These are phyloP conservation scores for Coprinopsis marcescibilis DNA, from an alignment of 768 basidiomycete species.

Conservation along the genomic window DNA sequence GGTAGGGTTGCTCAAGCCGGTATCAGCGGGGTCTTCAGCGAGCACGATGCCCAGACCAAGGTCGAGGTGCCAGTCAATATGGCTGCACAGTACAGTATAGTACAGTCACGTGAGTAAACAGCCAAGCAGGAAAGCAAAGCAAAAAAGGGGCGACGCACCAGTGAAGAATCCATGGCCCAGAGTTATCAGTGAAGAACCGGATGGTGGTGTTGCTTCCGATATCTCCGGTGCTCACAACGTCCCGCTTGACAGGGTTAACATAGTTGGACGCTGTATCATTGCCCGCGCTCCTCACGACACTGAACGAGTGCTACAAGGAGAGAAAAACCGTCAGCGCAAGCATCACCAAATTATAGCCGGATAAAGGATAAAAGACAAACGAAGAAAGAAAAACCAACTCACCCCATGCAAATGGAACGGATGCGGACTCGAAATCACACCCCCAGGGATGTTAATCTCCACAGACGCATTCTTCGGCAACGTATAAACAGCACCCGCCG, in stretches of 20 bases:
- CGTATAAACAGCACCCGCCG: constrained; percentile 26
- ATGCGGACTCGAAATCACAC: constrained; percentile 22
- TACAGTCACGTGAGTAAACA: not conserved
- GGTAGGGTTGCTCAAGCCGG: not conserved
- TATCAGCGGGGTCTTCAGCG: constrained; percentile 20
- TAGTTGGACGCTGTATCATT: constrained; percentile 32
- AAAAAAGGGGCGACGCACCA: constrained; percentile 25
- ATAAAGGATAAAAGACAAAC: not conserved
- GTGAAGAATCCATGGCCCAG: constrained; percentile 48
- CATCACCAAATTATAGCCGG: not conserved
- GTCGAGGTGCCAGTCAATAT: constrained; percentile 50
- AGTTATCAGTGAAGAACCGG: constrained; percentile 45
- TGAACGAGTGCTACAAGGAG: constrained; percentile 26
- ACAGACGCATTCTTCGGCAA: constrained; percentile 24
- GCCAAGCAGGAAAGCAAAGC: not conserved
- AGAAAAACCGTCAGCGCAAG: not conserved
- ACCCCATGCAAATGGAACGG: constrained; percentile 46
- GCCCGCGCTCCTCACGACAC: constrained; percentile 34
- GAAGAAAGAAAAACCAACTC: constrained; percentile 14
- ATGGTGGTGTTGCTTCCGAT: constrained; percentile 36
- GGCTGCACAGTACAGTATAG: constrained; percentile 22
- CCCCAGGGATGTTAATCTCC: constrained; percentile 28
- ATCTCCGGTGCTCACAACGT: constrained; percentile 29
- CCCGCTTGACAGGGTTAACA: constrained; percentile 32
- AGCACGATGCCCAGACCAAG: constrained; percentile 30